Evolutionary conservation across 495 filamentous ascomycete genomes (phyloP), one percentile per base, ranked within the genome.

Genomic region (Podospora pseudoanserina): DNA sequence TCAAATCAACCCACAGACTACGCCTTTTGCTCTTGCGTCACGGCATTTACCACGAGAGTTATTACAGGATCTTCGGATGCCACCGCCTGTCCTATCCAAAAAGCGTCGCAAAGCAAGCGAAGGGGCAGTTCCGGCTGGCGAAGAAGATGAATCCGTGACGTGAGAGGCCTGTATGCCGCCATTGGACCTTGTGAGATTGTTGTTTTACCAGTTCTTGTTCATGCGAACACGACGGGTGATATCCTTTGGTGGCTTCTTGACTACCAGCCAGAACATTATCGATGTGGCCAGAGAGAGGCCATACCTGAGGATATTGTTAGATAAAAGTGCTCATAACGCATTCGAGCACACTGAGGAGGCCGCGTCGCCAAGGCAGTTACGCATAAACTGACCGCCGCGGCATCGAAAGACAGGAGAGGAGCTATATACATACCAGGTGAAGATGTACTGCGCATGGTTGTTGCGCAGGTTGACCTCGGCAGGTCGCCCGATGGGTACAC

Each of bases 371-470:
- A 5, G 39, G 39, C 39, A 11, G 9, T 49, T 2, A 49, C 39
- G 11, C 34, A 23, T 32, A 32, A 0, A 32, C 30, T 32, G 30
- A 49, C 9, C 39, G 39, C 15, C 39, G 13, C 15, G 39, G 39
- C 39, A 49, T 49, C 9, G 2, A 49, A 11, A 49, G 15, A 11
- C 7, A 18, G 20, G 13, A 53, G 3, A 53, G 3, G 20, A 30
- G 5, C 4, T 32, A 7, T 32, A 32, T 32, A 82, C 88, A 74
- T 87, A 97, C 95, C 95, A 99, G 64, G 95, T 99, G 76, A 97
- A 94, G 66, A 99, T 97, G 75, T 99, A 99, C 81, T 99, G 94
- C 71, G 91, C 88, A 79, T 99, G 95, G 78, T 94, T 97, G 76
- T 99, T 99, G 75, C 91, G 86, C 77, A 99, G 79, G 79, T 95